Evolutionary conservation across 2,329 filamentous ascomycete genomes (phyloP), one percentile per base, ranked within the genome.

Genomic region (Trichoderma koningiopsis): DNA sequence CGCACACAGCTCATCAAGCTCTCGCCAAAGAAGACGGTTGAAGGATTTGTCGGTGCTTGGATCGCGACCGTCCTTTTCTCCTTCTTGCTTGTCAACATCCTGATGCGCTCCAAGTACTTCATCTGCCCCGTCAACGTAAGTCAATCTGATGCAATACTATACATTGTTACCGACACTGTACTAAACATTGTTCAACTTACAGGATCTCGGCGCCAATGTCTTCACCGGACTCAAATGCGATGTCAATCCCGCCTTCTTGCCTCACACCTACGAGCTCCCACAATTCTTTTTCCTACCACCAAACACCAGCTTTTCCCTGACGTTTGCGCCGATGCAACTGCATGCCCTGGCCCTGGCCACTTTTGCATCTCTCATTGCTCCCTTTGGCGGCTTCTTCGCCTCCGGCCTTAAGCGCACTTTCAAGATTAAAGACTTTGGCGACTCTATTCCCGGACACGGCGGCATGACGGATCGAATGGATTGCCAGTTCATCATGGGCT

Each of bases 401-500:
- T 97, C 94, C 2, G 96, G 96, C 0, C 87, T 99, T 69, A 99
- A 99, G 87, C 92, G 96, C 35, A 97, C 95, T 4, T 99, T 99
- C 85, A 98, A 99, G 84, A 96, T 99, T 86, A 99, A 99, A 86
- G 96, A 99, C 83, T 99, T 99, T 82, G 96, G 96, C 74, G 93
- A 99, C 81, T 97, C 94, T 1, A 99, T 99, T 74, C 96, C 96
- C 1, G 96, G 96, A 27, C 96, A 99, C 76, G 96, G 96, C 71
- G 96, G 96, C 74, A 98, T 99, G 83, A 99, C 96, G 19, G 96
- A 99, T 79, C 92, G 96, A 71, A 98, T 99, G 95, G 96, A 99
- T 79, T 99, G 96, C 80, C 96, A 99, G 79, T 99, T 99, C 83
- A 98, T 98, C 84, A 99, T 99, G 96, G 96, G 96, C 10, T 96